Percentiles rank a stretch among this genome's conserved stretches.
These are phyloP conservation scores for Phialophora verrucosa DNA, from an alignment of 2,329 filamentous ascomycete species.

Conservation along the genomic window DNA sequence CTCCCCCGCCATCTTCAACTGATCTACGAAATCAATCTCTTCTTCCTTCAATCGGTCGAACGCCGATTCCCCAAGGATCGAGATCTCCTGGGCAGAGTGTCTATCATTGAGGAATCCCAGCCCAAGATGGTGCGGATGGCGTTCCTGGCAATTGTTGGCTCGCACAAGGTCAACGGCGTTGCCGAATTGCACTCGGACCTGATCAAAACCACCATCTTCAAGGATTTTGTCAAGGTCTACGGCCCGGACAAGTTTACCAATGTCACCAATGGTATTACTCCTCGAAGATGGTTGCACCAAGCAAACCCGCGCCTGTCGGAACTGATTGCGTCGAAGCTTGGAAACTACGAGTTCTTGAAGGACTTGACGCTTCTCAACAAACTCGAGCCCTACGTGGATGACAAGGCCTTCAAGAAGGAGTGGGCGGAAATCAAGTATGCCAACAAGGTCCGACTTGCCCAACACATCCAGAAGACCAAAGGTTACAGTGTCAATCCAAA, in stretches of 20 bases:
- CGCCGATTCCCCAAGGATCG: constrained; percentile 87
- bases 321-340: constrained; percentile 87
- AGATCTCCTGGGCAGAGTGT: constrained; percentile 84
- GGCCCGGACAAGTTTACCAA: constrained; percentile 98
- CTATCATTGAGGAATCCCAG: constrained; percentile 95
- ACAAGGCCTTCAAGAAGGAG: constrained; percentile 88
- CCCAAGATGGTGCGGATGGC: constrained; percentile 99
- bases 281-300: constrained; percentile 94
- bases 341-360: constrained; percentile 82
- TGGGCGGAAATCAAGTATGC: constrained; percentile 96
- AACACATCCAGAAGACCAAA: constrained; percentile 83
- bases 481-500: constrained; percentile 84
- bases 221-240: constrained; percentile 94
- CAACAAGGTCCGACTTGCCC: constrained; percentile 91
- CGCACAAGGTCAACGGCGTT: constrained; percentile 98
- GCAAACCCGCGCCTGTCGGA: constrained; percentile 92
- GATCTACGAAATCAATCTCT: constrained; percentile 97
- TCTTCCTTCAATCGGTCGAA: constrained; percentile 90
- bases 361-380: constrained; percentile 86
- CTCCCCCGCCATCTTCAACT: constrained; percentile 90
- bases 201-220: constrained; percentile 99
- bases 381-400: constrained; percentile 80
- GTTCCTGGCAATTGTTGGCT: constrained; percentile 90
- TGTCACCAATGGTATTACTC: constrained; percentile 97
- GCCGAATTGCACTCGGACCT: constrained; percentile 96